Base-by-base conservation (phyloP, 371 early-diverging fungal genomes). In the Rhizopus microsporus region DNA sequence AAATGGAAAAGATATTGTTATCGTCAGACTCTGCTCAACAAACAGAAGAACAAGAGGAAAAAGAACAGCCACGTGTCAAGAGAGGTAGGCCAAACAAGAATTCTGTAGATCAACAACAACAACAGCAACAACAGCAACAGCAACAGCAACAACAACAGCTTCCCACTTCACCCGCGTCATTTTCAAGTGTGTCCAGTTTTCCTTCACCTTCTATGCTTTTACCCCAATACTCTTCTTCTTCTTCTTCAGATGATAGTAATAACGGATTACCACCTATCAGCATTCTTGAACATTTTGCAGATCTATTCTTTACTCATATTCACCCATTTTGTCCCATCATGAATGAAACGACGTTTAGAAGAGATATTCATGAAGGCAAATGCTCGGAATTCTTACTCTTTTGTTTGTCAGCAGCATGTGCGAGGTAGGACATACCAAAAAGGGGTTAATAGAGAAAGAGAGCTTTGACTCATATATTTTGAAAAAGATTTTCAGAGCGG, bases 1-100 rank as follows among this genome's bases (percentile, higher is more conserved):
- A 84, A 63, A 83, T 88, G 76, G 91, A 91, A 62, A 79, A 81
- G 49, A 60, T 89, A 40, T 62, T 88, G n/a, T 60, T 68, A 15
- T 72, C 69, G 4, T 53, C 59, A 31, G 54, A 44, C 13, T 32
- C 40, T 8, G n/a, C 23, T 29, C 40, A 34, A n/a, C 38, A 51
- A 44, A 51, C 39, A 32, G 8, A 29, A 17, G 40, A 15, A 44
- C 32, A 23, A 23, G 23, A 23, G 23, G 23, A 2, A 29, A 32
- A 37, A 4, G 29, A 29, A 10, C 34, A 8, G 39, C 31, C 16
- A 13, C 51, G n/a, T 23, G 23, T 23, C 2, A 23, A 23, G 23
- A 45, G 16, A 4, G 34, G 6, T 9, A 13, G 15, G 5, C 1
- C 39, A 7, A 38, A 39, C 10, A 40, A 17, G 32, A 15, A 1